Evolutionary conservation across 1,139 yeast species (phyloP).

Genomic region (Geotrichum cucujoidarum): DNA sequence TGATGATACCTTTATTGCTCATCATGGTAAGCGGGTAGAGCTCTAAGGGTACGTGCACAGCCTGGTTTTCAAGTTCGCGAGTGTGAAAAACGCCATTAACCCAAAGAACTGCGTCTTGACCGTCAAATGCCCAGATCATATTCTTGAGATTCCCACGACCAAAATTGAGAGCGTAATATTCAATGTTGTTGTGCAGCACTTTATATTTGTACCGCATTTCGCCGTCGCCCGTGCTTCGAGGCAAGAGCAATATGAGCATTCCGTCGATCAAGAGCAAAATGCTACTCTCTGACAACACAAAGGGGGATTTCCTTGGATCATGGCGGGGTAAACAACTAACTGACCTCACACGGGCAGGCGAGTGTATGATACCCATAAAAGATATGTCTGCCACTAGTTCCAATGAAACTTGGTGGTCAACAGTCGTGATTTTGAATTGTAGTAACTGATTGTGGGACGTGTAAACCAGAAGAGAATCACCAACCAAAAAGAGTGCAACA

Average conservation of each 20-base stretch:
- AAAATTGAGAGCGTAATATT: constrained; percentile 28
- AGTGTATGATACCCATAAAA: constrained; percentile 34
- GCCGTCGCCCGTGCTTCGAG: constrained; percentile 12
- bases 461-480: constrained; percentile 35
- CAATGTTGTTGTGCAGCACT: constrained; percentile 30
- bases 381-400: constrained; percentile 32
- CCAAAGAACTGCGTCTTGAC: constrained; percentile 37
- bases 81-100: constrained; percentile 20
- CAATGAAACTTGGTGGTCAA: constrained; percentile 23
- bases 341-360: constrained; percentile 38
- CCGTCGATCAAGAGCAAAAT: constrained; percentile 38
- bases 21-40: constrained; percentile 41
- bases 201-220: constrained; percentile 24
- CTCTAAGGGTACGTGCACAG: constrained; percentile 33
- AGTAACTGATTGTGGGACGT: constrained; percentile 33
- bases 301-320: constrained; percentile 10
- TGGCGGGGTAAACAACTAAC: constrained; percentile 25
- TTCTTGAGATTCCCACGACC: constrained; percentile 24
- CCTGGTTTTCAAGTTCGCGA: constrained; percentile 7
- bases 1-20: constrained; percentile 39
- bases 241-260: constrained; percentile 29
- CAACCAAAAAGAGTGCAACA: constrained; percentile 30
- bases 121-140: constrained; percentile 43
- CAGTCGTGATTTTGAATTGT: constrained; percentile 27
- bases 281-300: constrained; percentile 22